Evolutionary conservation across 495 filamentous ascomycete species (phyloP), one percentile per base, ranked within the genome.

Genomic region (Trichoderma erinaceum): DNA sequence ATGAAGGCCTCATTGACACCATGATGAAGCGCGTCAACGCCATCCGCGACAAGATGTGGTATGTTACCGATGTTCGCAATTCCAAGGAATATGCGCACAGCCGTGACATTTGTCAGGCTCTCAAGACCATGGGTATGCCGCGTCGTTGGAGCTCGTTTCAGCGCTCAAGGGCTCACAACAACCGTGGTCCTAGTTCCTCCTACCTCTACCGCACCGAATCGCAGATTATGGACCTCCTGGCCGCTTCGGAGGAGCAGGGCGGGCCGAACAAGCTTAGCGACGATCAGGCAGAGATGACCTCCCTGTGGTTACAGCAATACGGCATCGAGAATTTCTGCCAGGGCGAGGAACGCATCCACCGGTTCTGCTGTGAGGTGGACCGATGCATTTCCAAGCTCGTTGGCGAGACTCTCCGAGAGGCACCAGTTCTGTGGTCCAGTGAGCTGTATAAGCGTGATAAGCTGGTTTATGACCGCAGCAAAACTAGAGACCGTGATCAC

Each of bases 31-130:
- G 84, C 16, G 76, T 89, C 18, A 87, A 88, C 66, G 85, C 87
- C 27, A 79, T 94, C 23, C 85, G 95, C 52, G 90, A 96, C 76
- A 98, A 98, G 82, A 97, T 97, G 92, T 99, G 95, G 95, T 99
- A 97, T 76, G 91, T 95, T 71, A 96, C 93, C 7, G 95, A 98
- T 76, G 95, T 98, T 56, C 89, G 90, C 67, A 94, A 97, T 73
- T 97, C 94, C 21, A 91, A 87, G 52, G 84, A 87, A 2, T 99
- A 97, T 73, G 94, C 96, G 68, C 90, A 96, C 75, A 92, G 92
- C 27, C 88, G 88, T 68, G 89, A 94, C 74, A 88, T 99, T 13
- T 91, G 92, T 13, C 82, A 89, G 68, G 95, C 95, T 41, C 78
- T 99, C 61, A 95, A 93, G 75, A 90, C 88, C n/a, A 99, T 99